Conservation (phyloP, 140 eudicot species). For the Ambrosia hybrid region DNA sequence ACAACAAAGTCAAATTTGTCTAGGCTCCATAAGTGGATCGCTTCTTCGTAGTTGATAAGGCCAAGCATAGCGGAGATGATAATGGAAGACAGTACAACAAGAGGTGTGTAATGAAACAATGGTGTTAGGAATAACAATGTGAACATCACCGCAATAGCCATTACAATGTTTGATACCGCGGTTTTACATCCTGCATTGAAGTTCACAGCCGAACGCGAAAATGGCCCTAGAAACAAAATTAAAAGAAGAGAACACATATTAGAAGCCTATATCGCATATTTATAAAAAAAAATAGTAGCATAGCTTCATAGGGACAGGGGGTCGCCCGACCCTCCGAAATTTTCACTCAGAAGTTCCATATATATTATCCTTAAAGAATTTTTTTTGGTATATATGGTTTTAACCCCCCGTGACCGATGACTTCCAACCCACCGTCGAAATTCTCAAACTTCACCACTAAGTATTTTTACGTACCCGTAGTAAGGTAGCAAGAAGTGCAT, state of each 20-base stretch:
- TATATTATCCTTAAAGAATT: too few species aligned
- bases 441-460: too few species aligned
- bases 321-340: too few species aligned
- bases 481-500: slow-evolving; percentile 94
- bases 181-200: slow-evolving; percentile 93
- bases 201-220: slow-evolving; percentile 95
- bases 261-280: background rate
- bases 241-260: background rate
- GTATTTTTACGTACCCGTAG: slow-evolving; percentile 50
- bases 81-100: slow-evolving; percentile 75
- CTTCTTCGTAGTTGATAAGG: slow-evolving; percentile 86
- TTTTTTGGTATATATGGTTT: too few species aligned
- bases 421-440: too few species aligned
- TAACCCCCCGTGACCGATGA: too few species aligned
- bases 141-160: slow-evolving; percentile 88
- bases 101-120: slow-evolving; percentile 80
- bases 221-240: slow-evolving; percentile 56
- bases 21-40: slow-evolving; percentile 72
- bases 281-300: background rate
- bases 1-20: slow-evolving; percentile 91
- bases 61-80: slow-evolving; percentile 92
- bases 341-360: too few species aligned
- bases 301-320: too few species aligned
- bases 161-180: slow-evolving; percentile 88
- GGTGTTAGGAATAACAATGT: slow-evolving; percentile 76